phyloP scores from a whole-genome alignment of 2,329 filamentous ascomycete genomes.

The Aspergillus glaucus region DNA sequence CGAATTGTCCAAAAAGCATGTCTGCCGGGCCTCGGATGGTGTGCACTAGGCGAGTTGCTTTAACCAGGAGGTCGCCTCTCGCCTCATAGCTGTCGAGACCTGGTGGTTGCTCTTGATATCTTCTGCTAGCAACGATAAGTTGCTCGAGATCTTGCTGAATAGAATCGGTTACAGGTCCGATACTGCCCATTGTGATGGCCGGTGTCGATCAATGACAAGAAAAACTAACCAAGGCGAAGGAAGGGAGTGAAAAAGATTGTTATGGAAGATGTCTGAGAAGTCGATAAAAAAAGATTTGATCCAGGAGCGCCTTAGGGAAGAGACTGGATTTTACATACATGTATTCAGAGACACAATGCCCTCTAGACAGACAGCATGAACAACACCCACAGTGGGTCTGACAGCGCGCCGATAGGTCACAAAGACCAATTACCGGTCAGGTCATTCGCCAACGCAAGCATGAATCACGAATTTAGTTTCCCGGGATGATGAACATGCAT shows the following conservation, averaged over 20 bases:
- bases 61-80: slow-evolving; percentile 2
- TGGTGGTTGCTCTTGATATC: neutral
- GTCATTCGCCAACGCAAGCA: neutral
- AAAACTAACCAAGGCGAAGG: neutral
- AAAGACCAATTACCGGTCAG: too few species aligned
- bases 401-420: neutral
- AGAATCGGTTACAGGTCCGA: neutral
- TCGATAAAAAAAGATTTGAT: neutral
- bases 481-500: neutral
- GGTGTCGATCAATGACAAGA: too few species aligned
- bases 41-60: slow-evolving; percentile 8
- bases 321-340: neutral
- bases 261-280: neutral
- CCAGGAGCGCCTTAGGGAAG: neutral
- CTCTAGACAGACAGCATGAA: neutral
- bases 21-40: slow-evolving; percentile 16
- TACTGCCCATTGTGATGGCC: slow-evolving; percentile 1
- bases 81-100: neutral
- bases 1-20: slow-evolving; percentile 14
- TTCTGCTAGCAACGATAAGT: slow-evolving; percentile 1
- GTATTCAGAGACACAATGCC: neutral
- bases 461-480: neutral
- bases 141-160: slow-evolving; percentile 6
- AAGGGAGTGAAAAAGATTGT: too few species aligned
- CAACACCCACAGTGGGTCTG: neutral